These are phyloP conservation scores for Populus tremula DNA, from an alignment of 345 rosid genomes.

Conservation along the genomic window DNA sequence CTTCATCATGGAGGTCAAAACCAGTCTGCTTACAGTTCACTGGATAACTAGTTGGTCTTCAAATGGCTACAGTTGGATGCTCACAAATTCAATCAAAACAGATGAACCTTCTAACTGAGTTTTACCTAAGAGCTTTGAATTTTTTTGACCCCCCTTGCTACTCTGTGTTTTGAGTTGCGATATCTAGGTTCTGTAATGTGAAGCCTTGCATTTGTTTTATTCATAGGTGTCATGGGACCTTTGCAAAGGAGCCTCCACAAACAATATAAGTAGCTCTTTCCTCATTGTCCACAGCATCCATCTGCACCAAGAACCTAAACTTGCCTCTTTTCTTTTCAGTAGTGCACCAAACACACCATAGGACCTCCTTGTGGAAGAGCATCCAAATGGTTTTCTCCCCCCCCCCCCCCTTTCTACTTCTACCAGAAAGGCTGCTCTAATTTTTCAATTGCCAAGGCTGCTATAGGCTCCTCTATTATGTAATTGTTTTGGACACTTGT, in stretches of 20 bases:
- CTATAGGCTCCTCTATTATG: not conserved
- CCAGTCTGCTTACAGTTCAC: not conserved
- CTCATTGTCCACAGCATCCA: not conserved
- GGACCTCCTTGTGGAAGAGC: not conserved
- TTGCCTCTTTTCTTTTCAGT: not conserved
- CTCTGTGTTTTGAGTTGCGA: not conserved
- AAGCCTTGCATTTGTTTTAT: not conserved
- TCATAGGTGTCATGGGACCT: not conserved
- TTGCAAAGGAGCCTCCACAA: not conserved
- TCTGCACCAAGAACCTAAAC: not conserved
- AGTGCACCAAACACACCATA: not conserved
- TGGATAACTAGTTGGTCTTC: not conserved
- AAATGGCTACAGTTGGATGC: not conserved
- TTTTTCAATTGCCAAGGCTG: not conserved
- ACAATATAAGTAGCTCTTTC: not conserved
- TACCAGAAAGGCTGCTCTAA: not conserved
- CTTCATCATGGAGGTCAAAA: not conserved
- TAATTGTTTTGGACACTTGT: not conserved
- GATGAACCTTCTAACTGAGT: not conserved
- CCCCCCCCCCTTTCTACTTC: not conserved
- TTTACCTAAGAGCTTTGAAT: too few relatives aligned
- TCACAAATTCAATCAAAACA: not conserved
- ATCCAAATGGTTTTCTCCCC: not conserved
- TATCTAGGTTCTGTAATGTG: not conserved
- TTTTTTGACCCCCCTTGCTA: not conserved